Conservation (phyloP, 2,329 filamentous ascomycete genomes). For the Domatiomyces catenatus region DNA sequence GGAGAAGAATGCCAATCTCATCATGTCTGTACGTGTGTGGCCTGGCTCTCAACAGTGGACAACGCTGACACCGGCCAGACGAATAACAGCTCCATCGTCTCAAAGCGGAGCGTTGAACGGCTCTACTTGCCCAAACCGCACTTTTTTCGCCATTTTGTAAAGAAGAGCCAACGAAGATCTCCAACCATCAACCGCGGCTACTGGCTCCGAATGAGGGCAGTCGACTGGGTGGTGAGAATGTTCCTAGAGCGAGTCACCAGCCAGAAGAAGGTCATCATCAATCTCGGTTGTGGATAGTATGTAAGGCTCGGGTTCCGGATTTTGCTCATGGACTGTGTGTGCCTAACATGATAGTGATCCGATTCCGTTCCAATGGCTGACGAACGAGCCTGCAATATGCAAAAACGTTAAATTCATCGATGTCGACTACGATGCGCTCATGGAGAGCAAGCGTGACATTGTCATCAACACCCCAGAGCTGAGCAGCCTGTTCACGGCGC, state of each 20-base stretch:
- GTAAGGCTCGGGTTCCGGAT: constrained; percentile 5
- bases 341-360: constrained; percentile 49
- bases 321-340: constrained; percentile 3
- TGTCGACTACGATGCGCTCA: constrained; percentile 16
- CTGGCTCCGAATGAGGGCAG: constrained; percentile 67
- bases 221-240: constrained; percentile 57
- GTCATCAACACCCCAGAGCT: constrained; percentile 14
- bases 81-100: constrained; percentile 82
- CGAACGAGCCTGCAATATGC: constrained; percentile 41
- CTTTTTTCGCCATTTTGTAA: constrained; percentile 78
- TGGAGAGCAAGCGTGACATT: constrained; percentile 16
- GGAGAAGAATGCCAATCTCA: constrained; percentile 34
- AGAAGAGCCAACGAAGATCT: constrained; percentile 65
- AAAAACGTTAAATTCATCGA: constrained; percentile 15
- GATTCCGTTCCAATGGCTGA: constrained; percentile 67
- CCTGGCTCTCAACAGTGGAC: not conserved
- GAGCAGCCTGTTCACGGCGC: constrained; percentile 11
- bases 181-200: constrained; percentile 85
- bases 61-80: constrained; percentile 37
- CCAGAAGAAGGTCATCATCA: constrained; percentile 16
- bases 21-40: constrained; percentile 35
- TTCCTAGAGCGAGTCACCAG: constrained; percentile 47
- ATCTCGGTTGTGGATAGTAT: constrained; percentile 17
- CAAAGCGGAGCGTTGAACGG: constrained; percentile 82
- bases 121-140: constrained; percentile 70